Evolutionary conservation across 2,329 filamentous ascomycete species (phyloP).

Genomic region (Talaromyces rugulosus): DNA sequence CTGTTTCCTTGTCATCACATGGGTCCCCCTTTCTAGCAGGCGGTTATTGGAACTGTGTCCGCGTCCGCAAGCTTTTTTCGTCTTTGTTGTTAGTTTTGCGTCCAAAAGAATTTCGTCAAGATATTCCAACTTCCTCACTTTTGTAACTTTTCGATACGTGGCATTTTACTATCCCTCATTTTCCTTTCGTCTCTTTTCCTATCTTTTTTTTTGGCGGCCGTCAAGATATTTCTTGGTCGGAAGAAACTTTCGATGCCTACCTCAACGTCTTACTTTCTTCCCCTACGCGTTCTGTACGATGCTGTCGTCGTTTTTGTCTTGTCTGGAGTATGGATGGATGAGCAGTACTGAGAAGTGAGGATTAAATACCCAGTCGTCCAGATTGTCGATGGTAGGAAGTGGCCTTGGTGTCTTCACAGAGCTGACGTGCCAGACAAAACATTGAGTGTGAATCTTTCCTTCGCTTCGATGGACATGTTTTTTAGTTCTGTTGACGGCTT

Average conservation of each 20-base stretch:
- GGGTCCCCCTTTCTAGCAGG: constrained; percentile 7
- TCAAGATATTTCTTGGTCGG: not conserved
- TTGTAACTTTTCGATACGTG: not conserved
- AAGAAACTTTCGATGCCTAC: not conserved
- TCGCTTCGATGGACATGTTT: constrained; percentile 14
- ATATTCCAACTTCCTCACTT: not conserved
- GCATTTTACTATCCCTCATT: not conserved
- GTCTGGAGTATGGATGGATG: not conserved
- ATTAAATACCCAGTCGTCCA: not conserved
- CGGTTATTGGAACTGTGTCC: constrained; percentile 10
- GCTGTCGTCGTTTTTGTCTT: not conserved
- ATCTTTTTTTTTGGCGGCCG: not conserved
- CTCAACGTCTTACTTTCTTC: not conserved
- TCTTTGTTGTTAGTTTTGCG: constrained; percentile 7
- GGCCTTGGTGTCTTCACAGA: not conserved
- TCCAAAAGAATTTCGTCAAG: not conserved
- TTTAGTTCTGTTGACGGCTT: constrained; percentile 8
- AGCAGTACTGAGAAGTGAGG: not conserved
- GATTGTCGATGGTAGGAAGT: not conserved
- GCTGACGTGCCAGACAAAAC: not conserved
- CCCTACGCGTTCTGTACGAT: not conserved
- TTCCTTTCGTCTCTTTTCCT: not conserved
- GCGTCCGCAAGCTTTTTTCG: constrained; percentile 7
- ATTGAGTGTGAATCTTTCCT: constrained; percentile 6
- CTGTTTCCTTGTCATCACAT: not conserved